phyloP scores from a whole-genome alignment of 495 filamentous ascomycete species.

The Talaromyces proteolyticus region DNA sequence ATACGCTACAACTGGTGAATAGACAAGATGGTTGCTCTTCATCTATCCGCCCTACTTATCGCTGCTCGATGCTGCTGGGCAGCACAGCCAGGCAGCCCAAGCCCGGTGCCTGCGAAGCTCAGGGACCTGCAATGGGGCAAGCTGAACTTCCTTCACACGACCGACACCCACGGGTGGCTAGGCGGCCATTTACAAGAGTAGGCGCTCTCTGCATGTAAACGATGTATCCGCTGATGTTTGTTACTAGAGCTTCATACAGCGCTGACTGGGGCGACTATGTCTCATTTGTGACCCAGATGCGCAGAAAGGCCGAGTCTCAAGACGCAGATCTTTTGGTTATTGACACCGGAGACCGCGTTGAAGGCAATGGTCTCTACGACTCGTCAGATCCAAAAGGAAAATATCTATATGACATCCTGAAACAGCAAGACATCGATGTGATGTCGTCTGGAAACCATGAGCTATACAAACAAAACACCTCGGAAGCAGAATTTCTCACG shows the following conservation, averaged over 20 bases:
- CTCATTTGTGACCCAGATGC: conserved; percentile 82
- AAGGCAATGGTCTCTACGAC: conserved; percentile 97
- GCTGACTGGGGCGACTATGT: conserved; percentile 98
- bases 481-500: conserved; percentile 65
- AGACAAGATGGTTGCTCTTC: conserved; percentile 2
- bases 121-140: conserved; percentile 83
- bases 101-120: conserved; percentile 74
- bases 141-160: conserved; percentile 91
- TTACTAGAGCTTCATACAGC: conserved; percentile 69
- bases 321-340: conserved; percentile 82
- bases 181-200: conserved; percentile 89
- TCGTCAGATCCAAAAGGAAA: conserved; percentile 79
- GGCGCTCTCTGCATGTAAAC: conserved; percentile 13
- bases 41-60: conserved; percentile 7
- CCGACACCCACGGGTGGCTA: conserved; percentile 94
- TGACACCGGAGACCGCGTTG: conserved; percentile 90
- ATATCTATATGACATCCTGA: conserved; percentile 81
- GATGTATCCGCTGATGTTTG: conserved; percentile 16
- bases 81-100: conserved; percentile 73
- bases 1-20: neutral
- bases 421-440: conserved; percentile 75
- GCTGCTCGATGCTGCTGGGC: conserved; percentile 28
- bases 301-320: conserved; percentile 64
- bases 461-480: conserved; percentile 75
- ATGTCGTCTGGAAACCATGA: conserved; percentile 94